Conservation (phyloP, 257 asterid species). For the Ilex aquifolium region DNA sequence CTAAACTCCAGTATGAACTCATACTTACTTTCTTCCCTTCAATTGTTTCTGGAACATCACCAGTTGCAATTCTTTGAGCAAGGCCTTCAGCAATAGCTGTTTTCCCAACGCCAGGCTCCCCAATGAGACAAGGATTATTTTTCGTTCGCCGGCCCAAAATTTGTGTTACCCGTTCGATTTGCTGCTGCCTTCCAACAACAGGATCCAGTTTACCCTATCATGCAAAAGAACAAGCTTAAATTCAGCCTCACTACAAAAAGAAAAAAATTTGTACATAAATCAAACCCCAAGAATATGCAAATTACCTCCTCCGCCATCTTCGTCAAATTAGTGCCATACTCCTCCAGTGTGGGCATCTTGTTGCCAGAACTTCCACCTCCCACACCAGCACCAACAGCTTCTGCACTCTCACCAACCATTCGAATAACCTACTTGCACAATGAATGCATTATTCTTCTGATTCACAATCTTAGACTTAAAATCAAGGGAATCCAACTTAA, state of each 20-base stretch:
- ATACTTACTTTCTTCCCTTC: conserved; percentile 84
- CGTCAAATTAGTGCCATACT: conserved; percentile 47
- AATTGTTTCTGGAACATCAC: conserved; percentile 96
- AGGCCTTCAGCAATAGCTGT: conserved; percentile 99
- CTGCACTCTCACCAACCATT: conserved; percentile 49
- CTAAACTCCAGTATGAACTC: no score
- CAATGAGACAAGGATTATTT: conserved; percentile 96
- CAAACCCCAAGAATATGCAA: not conserved
- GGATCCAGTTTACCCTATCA: conserved; percentile 93
- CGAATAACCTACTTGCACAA: conserved; percentile 32
- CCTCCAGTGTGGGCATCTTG: conserved; percentile 53
- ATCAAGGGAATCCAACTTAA: no score
- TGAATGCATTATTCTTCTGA: no score
- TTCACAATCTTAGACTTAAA: no score
- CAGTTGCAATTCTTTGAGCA: conserved; percentile 90
- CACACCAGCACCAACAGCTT: conserved; percentile 44
- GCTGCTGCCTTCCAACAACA: conserved; percentile 88
- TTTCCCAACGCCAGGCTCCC: conserved; percentile 99
- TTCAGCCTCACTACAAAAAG: not conserved
- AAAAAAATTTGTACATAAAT: not conserved
- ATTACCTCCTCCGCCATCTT: conserved; percentile 30
- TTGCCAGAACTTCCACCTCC: conserved; percentile 38
- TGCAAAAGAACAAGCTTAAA: conserved; percentile 3
- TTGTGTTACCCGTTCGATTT: conserved; percentile 96
- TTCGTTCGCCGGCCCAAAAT: conserved; percentile 95